Base-by-base conservation (phyloP, 2,329 filamentous ascomycete genomes). In the Tolypocladium pustulatum region DNA sequence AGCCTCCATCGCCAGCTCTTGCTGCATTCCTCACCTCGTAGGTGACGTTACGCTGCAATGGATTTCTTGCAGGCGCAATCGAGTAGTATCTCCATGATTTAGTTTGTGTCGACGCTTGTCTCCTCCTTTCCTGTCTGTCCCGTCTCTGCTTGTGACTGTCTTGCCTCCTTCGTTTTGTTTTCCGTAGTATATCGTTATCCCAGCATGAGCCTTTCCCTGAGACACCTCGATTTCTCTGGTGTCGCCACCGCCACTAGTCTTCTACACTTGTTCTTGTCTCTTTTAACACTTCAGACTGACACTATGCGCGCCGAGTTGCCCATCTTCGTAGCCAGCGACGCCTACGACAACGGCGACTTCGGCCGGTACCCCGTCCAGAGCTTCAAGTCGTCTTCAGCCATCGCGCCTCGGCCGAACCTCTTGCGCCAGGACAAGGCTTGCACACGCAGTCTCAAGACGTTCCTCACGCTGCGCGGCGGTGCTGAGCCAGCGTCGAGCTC, bases 401-500 rank as follows among this genome's bases (percentile, higher is more conserved):
- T 52, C 20, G 57, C 59, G 20, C 74, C 74, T 59, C 63, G 72
- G 63, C 46, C 66, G 40, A 67, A 71, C 57, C 56, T 69, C 9
- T 52, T 71, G 12, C 61, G 61, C 30, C 65, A 61, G 7, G 65
- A 62, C 56, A n/a, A 55, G 37, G 46, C 62, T 59, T 78, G 76
- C 64, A 65, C 71, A 10, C 13, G 67, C 71, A 59, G 69, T 66
- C 27, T 61, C 62, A 34, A 75, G 8, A 61, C 60, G 1, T 66
- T 78, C 20, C 61, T 77, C 25, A 67, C 71, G n/a, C 73, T 72
- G 12, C 62, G 66, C 40, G 66, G 65, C 10, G 40, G 7, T 30
- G 55, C 67, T 68, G 34, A 72, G 70, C 5, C 64, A 71, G 12
- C 63, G 52, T 20, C 59, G 66, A 34, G 52, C 12, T 62, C 71